A percentile compares a stretch with the other conserved stretches of the same genome.
Conservation (phyloP, 352 stramenopile genomes). For the Pythium brachiatum region DNA sequence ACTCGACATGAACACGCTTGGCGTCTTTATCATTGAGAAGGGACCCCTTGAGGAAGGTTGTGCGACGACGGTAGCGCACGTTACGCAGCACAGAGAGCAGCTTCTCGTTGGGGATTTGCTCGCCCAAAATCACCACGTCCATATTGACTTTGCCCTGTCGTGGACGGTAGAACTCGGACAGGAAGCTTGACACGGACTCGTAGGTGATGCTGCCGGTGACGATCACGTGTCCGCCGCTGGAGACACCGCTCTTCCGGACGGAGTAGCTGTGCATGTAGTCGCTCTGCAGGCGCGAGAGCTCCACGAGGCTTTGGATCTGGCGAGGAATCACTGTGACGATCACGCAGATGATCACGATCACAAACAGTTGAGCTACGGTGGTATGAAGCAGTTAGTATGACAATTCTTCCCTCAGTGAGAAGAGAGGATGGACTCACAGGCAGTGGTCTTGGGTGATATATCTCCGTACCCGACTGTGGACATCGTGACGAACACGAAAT, state of each 20-base stretch:
- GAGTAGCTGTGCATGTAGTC: slow-evolving; percentile 56
- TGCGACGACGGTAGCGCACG: slow-evolving; percentile 42
- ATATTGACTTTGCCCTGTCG: slow-evolving; percentile 57
- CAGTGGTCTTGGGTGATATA: slow-evolving; percentile 46
- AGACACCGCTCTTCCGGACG: slow-evolving; percentile 32
- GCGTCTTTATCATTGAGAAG: slow-evolving; percentile 52
- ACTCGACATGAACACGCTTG: slow-evolving; percentile 40
- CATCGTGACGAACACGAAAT: slow-evolving; percentile 70
- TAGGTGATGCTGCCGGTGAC: slow-evolving; percentile 45
- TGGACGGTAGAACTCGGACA: slow-evolving; percentile 60
- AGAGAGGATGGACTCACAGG: slow-evolving; percentile 25
- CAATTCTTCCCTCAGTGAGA: background rate
- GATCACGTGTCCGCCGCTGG: slow-evolving; percentile 49
- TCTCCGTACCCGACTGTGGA: slow-evolving; percentile 63
- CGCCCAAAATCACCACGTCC: slow-evolving; percentile 52
- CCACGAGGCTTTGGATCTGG: slow-evolving; percentile 49
- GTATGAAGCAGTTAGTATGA: background rate
- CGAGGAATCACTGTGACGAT: slow-evolving; percentile 57
- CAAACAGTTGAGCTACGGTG: slow-evolving; percentile 47
- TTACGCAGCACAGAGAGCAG: slow-evolving; percentile 42
- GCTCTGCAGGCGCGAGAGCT: slow-evolving; percentile 46
- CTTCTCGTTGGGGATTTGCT: slow-evolving; percentile 32
- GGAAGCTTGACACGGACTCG: slow-evolving; percentile 48
- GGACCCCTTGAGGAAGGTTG: slow-evolving; percentile 55
- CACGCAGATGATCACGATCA: slow-evolving; percentile 59